Evolutionary conservation across 2,329 filamentous ascomycete species (phyloP).

Genomic region (Diaporthe humulicola): DNA sequence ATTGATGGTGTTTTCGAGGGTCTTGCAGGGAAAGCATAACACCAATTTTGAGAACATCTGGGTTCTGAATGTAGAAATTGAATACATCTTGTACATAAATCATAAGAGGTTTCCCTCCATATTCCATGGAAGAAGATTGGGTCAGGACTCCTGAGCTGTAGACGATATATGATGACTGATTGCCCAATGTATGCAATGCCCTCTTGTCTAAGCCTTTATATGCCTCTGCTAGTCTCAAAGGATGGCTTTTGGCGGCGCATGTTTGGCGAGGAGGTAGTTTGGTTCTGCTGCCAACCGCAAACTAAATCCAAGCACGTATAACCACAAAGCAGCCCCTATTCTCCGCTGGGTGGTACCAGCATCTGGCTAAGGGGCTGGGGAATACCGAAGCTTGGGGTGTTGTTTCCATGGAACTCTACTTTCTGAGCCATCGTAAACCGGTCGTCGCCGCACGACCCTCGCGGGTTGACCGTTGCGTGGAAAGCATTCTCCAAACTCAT

Average conservation of each 20-base stretch:
- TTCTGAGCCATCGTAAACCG: conserved; percentile 14
- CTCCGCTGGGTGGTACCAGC: conserved; percentile 21
- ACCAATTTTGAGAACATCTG: background rate
- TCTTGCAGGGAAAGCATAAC: background rate
- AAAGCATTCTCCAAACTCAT: conserved; percentile 4
- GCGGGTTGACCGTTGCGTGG: conserved; percentile 2
- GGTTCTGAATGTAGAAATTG: background rate
- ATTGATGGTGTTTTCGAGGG: background rate
- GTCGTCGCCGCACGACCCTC: background rate
- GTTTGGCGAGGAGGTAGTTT: background rate
- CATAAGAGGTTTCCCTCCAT: background rate
- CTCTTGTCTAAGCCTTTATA: background rate
- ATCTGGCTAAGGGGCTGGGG: background rate
- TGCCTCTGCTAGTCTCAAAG: background rate
- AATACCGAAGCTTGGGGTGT: conserved; percentile 9
- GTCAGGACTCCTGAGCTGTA: too few species aligned
- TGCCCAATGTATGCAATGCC: too few species aligned
- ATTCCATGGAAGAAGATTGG: accelerated
- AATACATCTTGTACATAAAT: background rate
- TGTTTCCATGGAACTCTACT: conserved; percentile 14
- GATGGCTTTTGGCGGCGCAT: too few species aligned
- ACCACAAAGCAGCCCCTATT: background rate
- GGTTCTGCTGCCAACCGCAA: background rate
- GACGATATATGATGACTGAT: too few species aligned
- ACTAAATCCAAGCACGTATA: background rate